Conservation (phyloP, 768 basidiomycete species). For the Melanogaster broomeanus region DNA sequence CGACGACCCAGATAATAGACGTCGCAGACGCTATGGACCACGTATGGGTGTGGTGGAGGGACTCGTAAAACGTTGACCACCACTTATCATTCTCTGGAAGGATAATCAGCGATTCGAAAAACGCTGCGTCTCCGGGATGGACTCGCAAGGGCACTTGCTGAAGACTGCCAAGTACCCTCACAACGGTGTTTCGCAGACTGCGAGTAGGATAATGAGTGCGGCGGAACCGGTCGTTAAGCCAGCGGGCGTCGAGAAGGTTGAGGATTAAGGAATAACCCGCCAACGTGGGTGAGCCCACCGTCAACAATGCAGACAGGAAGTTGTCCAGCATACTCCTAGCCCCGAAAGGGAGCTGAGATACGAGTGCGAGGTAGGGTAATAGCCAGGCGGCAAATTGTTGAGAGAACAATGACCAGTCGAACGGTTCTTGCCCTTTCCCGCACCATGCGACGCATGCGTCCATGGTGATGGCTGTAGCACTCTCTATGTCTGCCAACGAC, state of each 20-base stretch:
- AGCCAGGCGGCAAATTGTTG: constrained; percentile 49
- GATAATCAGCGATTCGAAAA: constrained; percentile 43
- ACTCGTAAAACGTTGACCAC: constrained; percentile 37
- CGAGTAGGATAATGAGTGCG: constrained; percentile 25
- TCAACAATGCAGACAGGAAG: constrained; percentile 42
- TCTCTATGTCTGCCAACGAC: too few species aligned
- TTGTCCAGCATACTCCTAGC: constrained; percentile 41
- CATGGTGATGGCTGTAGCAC: constrained; percentile 10
- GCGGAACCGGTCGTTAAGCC: constrained; percentile 38
- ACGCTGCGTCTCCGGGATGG: constrained; percentile 22
- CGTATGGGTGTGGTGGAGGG: constrained; percentile 40
- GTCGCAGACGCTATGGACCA: constrained; percentile 43
- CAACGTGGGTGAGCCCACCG: constrained; percentile 45
- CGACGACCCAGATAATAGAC: constrained; percentile 45
- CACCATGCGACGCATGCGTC: constrained; percentile 6
- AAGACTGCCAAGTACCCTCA: constrained; percentile 37
- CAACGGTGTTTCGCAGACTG: constrained; percentile 20
- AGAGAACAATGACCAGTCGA: constrained; percentile 23
- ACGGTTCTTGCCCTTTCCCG: constrained; percentile 12
- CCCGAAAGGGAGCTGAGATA: constrained; percentile 52
- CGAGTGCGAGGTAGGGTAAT: constrained; percentile 48
- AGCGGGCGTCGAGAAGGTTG: constrained; percentile 44
- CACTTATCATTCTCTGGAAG: constrained; percentile 44
- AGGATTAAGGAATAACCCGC: constrained; percentile 47
- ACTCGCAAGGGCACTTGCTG: constrained; percentile 44